Evolutionary conservation across 495 filamentous ascomycete genomes (phyloP).

Genomic region (Articulospora tetracladia): DNA sequence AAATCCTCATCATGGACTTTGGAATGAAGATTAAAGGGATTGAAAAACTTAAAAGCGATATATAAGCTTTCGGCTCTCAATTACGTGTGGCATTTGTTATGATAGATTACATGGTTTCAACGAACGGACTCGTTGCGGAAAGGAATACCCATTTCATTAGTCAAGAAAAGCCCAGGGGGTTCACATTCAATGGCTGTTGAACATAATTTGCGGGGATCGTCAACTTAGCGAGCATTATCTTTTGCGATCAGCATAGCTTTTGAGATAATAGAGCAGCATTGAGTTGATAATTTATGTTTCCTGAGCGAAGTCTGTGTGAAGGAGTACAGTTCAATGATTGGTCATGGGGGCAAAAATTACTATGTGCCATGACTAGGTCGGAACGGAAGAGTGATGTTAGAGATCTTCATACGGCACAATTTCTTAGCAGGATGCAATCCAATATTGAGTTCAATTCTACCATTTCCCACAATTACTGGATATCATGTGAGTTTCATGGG

Average conservation of each 20-base stretch:
- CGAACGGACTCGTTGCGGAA: not conserved
- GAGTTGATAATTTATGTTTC: too few species aligned
- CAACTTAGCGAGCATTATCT: not conserved
- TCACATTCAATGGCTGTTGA: not conserved
- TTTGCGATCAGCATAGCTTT: not conserved
- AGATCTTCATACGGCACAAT: too few species aligned
- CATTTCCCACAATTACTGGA: too few species aligned
- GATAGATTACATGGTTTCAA: not conserved
- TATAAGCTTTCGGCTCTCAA: not conserved
- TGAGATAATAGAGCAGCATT: not conserved
- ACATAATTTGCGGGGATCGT: not conserved
- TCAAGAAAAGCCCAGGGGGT: not conserved
- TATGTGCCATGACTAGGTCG: too few species aligned
- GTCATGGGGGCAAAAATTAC: too few species aligned
- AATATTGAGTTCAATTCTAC: too few species aligned
- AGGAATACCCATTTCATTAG: not conserved
- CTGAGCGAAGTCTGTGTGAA: too few species aligned
- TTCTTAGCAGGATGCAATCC: too few species aligned
- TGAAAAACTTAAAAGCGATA: constrained; percentile 44
- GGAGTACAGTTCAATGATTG: too few species aligned
- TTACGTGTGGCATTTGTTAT: not conserved
- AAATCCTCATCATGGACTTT: constrained; percentile 89
- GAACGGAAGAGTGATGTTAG: too few species aligned
- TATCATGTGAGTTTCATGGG: too few species aligned
- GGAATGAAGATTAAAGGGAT: constrained; percentile 53